Percentiles rank a stretch among this genome's conserved stretches.
These are phyloP conservation scores for Phaeosphaeria sp. DNA, from an alignment of 2,329 filamentous ascomycete genomes.

Conservation along the genomic window DNA sequence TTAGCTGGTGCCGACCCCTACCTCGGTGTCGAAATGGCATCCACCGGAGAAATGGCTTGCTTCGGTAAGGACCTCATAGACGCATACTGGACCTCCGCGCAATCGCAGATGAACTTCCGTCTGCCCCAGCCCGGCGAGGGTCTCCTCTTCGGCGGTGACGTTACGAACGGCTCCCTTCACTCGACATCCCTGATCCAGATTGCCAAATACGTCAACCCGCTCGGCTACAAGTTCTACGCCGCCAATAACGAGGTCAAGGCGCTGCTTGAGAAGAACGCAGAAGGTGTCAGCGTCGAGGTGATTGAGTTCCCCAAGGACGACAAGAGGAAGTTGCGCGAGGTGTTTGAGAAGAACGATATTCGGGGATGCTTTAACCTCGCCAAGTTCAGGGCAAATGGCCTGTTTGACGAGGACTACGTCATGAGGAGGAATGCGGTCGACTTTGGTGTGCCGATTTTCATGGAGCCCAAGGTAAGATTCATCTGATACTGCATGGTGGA, in stretches of 20 bases:
- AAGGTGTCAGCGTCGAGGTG: slow-evolving; percentile 78
- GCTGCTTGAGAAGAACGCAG: slow-evolving; percentile 76
- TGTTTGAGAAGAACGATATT: slow-evolving; percentile 97
- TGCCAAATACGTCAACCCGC: slow-evolving; percentile 83
- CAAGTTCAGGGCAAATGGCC: slow-evolving; percentile 79
- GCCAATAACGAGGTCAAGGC: slow-evolving; percentile 82
- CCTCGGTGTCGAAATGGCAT: slow-evolving; percentile 96
- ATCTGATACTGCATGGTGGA: not conserved
- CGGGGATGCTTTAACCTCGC: slow-evolving; percentile 95
- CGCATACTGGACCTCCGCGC: slow-evolving; percentile 95
- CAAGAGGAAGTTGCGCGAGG: slow-evolving; percentile 91
- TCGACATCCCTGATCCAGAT: slow-evolving; percentile 77
- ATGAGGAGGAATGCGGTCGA: slow-evolving; percentile 98
- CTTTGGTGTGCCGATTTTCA: slow-evolving; percentile 96
- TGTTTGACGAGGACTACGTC: slow-evolving; percentile 93
- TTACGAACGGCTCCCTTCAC: slow-evolving; percentile 50
- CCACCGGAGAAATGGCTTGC: slow-evolving; percentile 97
- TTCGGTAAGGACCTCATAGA: slow-evolving; percentile 96
- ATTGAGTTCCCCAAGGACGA: slow-evolving; percentile 97
- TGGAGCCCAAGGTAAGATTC: slow-evolving; percentile 88
- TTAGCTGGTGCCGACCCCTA: slow-evolving; percentile 96
- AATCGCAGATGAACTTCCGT: slow-evolving; percentile 99
- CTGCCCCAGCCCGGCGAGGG: slow-evolving; percentile 93
- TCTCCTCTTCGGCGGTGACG: slow-evolving; percentile 90
- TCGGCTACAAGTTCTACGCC: slow-evolving; percentile 94